A percentile compares a stretch with the other conserved stretches of the same genome.
phyloP scores from a whole-genome alignment of 768 basidiomycete species.

The Xerocomus spinulosus region DNA sequence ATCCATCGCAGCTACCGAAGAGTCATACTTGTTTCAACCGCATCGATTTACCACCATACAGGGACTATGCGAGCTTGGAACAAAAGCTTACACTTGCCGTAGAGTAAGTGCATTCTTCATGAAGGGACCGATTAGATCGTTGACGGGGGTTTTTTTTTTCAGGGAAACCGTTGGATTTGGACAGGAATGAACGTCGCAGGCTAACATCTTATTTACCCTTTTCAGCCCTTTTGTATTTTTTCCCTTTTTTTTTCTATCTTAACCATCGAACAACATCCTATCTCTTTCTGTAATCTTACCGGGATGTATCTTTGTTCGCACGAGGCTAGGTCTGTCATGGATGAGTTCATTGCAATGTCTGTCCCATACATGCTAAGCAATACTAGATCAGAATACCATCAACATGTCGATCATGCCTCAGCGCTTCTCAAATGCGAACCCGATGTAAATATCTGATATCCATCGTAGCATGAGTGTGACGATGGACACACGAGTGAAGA shows the following conservation, averaged over 20 bases:
- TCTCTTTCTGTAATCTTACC: constrained; percentile 29
- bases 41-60: constrained; percentile 97
- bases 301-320: constrained; percentile 16
- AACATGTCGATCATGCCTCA: constrained; percentile 18
- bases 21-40: constrained; percentile 95
- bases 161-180: constrained; percentile 95
- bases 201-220: constrained; percentile 8
- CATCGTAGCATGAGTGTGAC: background rate
- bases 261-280: constrained; percentile 19
- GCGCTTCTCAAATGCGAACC: constrained; percentile 83
- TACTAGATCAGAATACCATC: constrained; percentile 4
- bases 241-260: constrained; percentile 5
- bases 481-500: background rate
- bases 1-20: constrained; percentile 95
- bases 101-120: constrained; percentile 55
- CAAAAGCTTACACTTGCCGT: constrained; percentile 93
- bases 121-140: constrained; percentile 6
- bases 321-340: background rate
- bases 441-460: constrained; percentile 80
- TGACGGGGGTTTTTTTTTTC: constrained; percentile 15
- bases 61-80: constrained; percentile 89
- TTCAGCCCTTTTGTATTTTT: background rate
- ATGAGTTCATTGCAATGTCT: no score
- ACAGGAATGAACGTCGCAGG: constrained; percentile 59
- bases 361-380: constrained; percentile 5